phyloP scores from a whole-genome alignment of 257 asterid species.

The Dorcoceras hygrometricum region DNA sequence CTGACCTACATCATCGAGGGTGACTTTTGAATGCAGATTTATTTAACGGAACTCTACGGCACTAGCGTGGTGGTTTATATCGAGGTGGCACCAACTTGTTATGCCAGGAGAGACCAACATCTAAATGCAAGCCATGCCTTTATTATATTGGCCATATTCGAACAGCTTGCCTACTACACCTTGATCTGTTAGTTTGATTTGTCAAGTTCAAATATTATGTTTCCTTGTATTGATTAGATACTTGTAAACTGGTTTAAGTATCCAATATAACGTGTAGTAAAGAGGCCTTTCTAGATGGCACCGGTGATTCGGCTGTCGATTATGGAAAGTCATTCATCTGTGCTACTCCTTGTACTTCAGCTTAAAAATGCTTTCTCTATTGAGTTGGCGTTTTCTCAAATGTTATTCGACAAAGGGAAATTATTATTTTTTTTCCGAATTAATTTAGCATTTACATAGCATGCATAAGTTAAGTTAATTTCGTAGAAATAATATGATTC shows the following conservation, averaged over 20 bases:
- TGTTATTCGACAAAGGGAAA: too few species aligned
- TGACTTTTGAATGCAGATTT: conserved; percentile 27
- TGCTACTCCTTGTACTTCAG: too few species aligned
- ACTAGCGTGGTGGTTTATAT: neutral
- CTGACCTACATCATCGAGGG: conserved; percentile 26
- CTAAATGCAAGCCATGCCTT: neutral
- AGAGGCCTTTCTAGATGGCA: too few species aligned
- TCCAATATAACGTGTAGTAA: neutral
- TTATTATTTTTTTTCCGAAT: too few species aligned
- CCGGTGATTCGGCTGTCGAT: too few species aligned
- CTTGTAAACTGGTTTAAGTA: neutral
- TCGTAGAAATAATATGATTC: too few species aligned
- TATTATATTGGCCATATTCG: neutral
- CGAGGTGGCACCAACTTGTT: neutral
- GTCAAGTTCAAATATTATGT: conserved; percentile 1
- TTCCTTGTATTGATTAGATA: neutral
- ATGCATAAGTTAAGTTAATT: too few species aligned
- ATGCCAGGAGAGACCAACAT: neutral
- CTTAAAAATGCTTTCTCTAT: too few species aligned
- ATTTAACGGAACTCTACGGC: neutral
- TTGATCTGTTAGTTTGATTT: conserved; percentile 10
- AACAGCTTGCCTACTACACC: conserved; percentile 2
- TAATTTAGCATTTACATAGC: too few species aligned
- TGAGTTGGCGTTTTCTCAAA: too few species aligned
- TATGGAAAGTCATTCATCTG: too few species aligned